A percentile compares a stretch with the other conserved stretches of the same genome.
phyloP scores from a whole-genome alignment of 306 rosid species.

The Inga leiocalycina region DNA sequence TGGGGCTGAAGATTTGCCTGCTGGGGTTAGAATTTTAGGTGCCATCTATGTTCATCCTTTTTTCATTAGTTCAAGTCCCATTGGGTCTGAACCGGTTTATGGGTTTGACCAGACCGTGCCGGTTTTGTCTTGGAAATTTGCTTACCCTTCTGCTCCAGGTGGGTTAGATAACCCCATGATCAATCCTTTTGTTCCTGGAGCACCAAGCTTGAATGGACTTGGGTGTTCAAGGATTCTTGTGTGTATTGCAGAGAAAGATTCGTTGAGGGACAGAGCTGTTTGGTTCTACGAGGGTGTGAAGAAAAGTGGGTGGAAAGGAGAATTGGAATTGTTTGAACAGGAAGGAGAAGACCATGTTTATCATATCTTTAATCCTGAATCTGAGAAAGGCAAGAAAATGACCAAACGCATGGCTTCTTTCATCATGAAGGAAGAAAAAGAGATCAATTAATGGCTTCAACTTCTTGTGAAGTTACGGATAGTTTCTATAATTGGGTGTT shows the following conservation, averaged over 20 bases:
- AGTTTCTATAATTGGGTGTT: neutral
- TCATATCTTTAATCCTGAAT: conserved; percentile 22
- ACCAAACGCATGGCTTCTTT: conserved; percentile 27
- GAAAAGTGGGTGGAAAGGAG: conserved; percentile 48
- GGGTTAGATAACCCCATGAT: conserved; percentile 39
- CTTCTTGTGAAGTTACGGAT: neutral
- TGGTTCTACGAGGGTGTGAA: conserved; percentile 36
- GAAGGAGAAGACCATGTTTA: conserved; percentile 35
- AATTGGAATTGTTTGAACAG: conserved; percentile 32
- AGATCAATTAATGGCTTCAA: neutral
- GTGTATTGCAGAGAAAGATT: conserved; percentile 21
- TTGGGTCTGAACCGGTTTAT: conserved; percentile 31
- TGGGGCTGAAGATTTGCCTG: conserved; percentile 39
- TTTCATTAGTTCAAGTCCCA: conserved; percentile 42
- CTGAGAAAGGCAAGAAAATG: conserved; percentile 13
- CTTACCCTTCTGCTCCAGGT: conserved; percentile 37
- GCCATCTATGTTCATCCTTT: conserved; percentile 47
- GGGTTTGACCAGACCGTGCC: neutral
- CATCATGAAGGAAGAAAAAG: neutral
- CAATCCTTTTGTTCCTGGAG: conserved; percentile 35
- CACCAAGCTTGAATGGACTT: conserved; percentile 42
- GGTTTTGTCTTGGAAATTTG: conserved; percentile 31
- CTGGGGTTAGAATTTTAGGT: conserved; percentile 33
- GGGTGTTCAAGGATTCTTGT: conserved; percentile 44
- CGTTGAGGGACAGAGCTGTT: conserved; percentile 42